These are phyloP conservation scores for Lentinula sp. DNA, from an alignment of 768 basidiomycete genomes.

Conservation along the genomic window DNA sequence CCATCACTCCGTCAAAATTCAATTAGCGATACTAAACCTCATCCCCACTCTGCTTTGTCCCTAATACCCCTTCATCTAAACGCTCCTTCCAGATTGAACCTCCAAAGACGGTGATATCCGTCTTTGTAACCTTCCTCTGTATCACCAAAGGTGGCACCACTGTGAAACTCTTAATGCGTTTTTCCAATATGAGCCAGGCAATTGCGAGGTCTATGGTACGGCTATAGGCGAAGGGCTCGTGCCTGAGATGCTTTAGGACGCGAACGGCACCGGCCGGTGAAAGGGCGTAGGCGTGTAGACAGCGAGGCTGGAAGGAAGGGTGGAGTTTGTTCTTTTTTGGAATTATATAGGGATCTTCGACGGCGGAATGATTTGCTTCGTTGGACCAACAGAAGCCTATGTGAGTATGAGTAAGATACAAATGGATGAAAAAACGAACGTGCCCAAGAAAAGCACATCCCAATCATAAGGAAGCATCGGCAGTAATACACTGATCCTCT, in stretches of 20 bases:
- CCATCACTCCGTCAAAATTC: no score
- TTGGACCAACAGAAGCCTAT: slow-evolving; percentile 52
- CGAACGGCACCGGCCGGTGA: slow-evolving; percentile 34
- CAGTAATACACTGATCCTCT: slow-evolving; percentile 27
- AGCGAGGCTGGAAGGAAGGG: slow-evolving; percentile 38
- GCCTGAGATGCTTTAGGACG: slow-evolving; percentile 31
- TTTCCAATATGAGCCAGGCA: slow-evolving; percentile 36
- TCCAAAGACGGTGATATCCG: slow-evolving; percentile 30
- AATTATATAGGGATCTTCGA: slow-evolving; percentile 10
- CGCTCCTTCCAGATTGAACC: slow-evolving; percentile 36
- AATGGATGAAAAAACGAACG: slow-evolving; percentile 5
- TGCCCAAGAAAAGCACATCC: slow-evolving; percentile 48
- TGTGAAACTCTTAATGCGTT: slow-evolving; percentile 35
- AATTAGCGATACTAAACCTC: background rate
- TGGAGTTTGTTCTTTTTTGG: slow-evolving; percentile 22
- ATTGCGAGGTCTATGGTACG: slow-evolving; percentile 47
- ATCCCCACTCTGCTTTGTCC: slow-evolving; percentile 3
- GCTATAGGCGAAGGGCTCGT: slow-evolving; percentile 44
- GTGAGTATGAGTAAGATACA: background rate
- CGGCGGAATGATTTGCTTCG: slow-evolving; percentile 28
- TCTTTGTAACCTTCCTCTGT: slow-evolving; percentile 34
- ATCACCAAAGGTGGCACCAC: slow-evolving; percentile 39
- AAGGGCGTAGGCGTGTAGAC: slow-evolving; percentile 44
- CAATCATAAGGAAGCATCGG: slow-evolving; percentile 34
- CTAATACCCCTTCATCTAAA: slow-evolving; percentile 31